phyloP scores from a whole-genome alignment of 257 asterid genomes.

The Verbascum thapsus region DNA sequence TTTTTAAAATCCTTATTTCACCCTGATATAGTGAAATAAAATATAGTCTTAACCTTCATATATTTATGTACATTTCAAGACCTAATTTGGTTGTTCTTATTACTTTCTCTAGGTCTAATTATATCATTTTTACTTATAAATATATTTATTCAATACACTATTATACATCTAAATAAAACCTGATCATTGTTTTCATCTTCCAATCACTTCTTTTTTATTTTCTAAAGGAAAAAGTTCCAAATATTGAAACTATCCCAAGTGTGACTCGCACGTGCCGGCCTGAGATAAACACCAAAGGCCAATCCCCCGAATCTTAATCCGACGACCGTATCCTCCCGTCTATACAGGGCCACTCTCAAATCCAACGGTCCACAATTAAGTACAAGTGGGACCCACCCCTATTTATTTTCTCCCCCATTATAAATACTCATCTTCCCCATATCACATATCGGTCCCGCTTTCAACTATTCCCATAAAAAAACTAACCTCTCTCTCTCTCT shows the following conservation, averaged over 20 bases:
- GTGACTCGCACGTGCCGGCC: constrained; percentile 44
- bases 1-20: no score
- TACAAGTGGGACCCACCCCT: constrained; percentile 42
- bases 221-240: background rate
- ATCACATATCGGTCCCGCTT: constrained; percentile 47
- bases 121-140: no score
- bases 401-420: constrained; percentile 32
- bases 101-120: no score
- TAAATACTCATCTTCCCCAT: constrained; percentile 37
- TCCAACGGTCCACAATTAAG: constrained; percentile 46
- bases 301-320: constrained; percentile 46
- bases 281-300: constrained; percentile 15
- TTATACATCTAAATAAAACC: no score
- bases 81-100: no score
- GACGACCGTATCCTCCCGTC: constrained; percentile 45
- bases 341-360: constrained; percentile 32
- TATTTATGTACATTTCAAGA: no score
- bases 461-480: constrained; percentile 35
- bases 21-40: no score
- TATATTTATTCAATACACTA: no score
- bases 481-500: constrained; percentile 26
- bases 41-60: no score
- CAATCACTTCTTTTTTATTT: no score
- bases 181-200: no score
- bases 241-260: background rate